These are phyloP conservation scores for Rhizophora apiculata DNA, from an alignment of 345 rosid genomes.

Conservation along the genomic window DNA sequence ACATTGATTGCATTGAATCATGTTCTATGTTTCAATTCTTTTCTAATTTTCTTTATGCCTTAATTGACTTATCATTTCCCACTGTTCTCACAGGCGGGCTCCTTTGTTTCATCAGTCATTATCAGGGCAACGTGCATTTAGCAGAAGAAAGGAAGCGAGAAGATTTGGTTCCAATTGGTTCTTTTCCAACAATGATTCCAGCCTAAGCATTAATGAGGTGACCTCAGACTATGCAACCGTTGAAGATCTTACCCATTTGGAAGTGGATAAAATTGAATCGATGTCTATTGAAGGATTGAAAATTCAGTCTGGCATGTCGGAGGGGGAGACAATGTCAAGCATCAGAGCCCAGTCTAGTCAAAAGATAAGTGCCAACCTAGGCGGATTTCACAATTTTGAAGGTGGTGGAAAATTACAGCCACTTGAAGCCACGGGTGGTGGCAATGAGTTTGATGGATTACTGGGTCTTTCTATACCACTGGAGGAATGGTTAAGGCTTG, in stretches of 20 bases:
- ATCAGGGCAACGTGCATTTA: slow-evolving; percentile 8
- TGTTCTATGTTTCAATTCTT: neutral
- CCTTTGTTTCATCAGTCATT: slow-evolving; percentile 13
- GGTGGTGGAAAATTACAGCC: slow-evolving; percentile 17
- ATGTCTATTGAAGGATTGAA: slow-evolving; percentile 60
- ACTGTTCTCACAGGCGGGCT: slow-evolving; percentile 26
- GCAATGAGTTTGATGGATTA: slow-evolving; percentile 32
- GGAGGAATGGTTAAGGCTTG: slow-evolving; percentile 67
- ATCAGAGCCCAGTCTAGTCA: slow-evolving; percentile 25
- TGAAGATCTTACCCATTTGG: slow-evolving; percentile 38
- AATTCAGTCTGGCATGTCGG: slow-evolving; percentile 64
- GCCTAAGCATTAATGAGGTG: slow-evolving; percentile 10
- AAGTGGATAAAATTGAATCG: slow-evolving; percentile 49
- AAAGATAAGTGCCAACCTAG: slow-evolving; percentile 12
- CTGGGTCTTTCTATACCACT: slow-evolving; percentile 44
- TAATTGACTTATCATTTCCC: slow-evolving; percentile 2
- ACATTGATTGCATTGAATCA: neutral
- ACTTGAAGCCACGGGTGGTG: slow-evolving; percentile 24
- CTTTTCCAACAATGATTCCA: slow-evolving; percentile 8
- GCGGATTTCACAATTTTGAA: slow-evolving; percentile 18
- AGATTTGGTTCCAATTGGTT: slow-evolving; percentile 13
- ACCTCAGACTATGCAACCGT: slow-evolving; percentile 29
- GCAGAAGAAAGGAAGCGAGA: slow-evolving; percentile 16
- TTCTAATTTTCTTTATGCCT: slow-evolving; percentile 9
- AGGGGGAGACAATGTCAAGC: slow-evolving; percentile 50